phyloP scores from a whole-genome alignment of 352 stramenopile species.

The Elongisporangium senticosum region DNA sequence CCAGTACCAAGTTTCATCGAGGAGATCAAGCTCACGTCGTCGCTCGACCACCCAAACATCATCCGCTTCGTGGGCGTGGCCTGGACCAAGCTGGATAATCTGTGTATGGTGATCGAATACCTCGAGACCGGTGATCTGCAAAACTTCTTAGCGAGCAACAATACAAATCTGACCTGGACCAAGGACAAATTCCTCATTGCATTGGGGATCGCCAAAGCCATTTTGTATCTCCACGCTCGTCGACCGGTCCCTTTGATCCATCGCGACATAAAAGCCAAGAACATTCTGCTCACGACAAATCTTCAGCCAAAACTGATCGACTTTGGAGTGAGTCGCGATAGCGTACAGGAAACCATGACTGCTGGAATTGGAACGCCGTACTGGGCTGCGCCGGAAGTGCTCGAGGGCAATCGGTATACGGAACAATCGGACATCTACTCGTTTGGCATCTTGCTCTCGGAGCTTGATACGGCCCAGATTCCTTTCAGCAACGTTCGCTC shows the following conservation, averaged over 20 bases:
- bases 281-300: conserved; percentile 60
- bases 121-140: conserved; percentile 17
- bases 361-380: conserved; percentile 72
- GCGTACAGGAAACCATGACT: conserved; percentile 22
- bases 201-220: conserved; percentile 19
- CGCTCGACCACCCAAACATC: conserved; percentile 13
- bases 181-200: conserved; percentile 22
- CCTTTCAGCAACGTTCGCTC: too few species aligned
- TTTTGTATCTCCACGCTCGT: conserved; percentile 23
- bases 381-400: conserved; percentile 74
- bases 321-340: conserved; percentile 58
- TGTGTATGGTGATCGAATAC: conserved; percentile 32
- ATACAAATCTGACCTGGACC: conserved; percentile 21
- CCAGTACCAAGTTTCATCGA: conserved; percentile 33
- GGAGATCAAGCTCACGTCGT: conserved; percentile 24
- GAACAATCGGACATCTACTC: conserved; percentile 68
- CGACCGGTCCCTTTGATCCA: conserved; percentile 21
- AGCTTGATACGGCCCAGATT: conserved; percentile 32
- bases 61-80: conserved; percentile 15
- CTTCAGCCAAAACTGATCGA: conserved; percentile 73
- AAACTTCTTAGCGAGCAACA: conserved; percentile 14
- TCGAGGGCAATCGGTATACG: conserved; percentile 34
- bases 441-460: conserved; percentile 52
- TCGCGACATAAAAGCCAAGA: conserved; percentile 68
- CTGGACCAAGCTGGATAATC: conserved; percentile 19